phyloP scores from a whole-genome alignment of 441 rosid genomes.

The Adansonia madagascariensis region DNA sequence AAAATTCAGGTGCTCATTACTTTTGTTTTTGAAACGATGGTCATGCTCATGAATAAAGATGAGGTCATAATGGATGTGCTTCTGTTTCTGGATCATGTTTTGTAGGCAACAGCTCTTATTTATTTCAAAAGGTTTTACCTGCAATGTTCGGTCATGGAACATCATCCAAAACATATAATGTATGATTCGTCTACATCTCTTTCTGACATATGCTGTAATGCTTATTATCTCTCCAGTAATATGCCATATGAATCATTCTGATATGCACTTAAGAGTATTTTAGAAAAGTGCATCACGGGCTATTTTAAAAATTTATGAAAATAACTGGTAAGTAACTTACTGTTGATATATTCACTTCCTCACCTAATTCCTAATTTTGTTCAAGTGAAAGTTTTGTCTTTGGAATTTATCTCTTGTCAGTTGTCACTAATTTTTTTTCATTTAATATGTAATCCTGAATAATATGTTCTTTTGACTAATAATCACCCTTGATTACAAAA shows the following conservation, averaged over 20 bases:
- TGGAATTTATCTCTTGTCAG: neutral
- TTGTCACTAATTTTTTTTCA: neutral
- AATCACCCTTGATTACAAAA: neutral
- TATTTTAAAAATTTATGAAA: neutral
- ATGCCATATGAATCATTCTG: conserved; percentile 6
- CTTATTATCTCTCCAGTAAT: neutral
- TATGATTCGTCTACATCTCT: conserved; percentile 42
- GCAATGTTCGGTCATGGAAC: conserved; percentile 98
- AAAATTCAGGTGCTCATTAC: conserved; percentile 72
- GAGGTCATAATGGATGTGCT: conserved; percentile 4
- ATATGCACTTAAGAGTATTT: neutral
- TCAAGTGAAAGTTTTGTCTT: neutral
- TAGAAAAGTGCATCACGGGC: neutral
- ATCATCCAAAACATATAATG: conserved; percentile 93
- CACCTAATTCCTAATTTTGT: neutral
- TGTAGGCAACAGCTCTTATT: conserved; percentile 92
- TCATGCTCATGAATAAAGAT: neutral
- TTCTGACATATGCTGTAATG: conserved; percentile 15
- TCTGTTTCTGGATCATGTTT: conserved; percentile 28
- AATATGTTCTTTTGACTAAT: neutral
- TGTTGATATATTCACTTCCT: neutral
- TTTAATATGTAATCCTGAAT: neutral
- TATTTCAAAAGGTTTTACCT: conserved; percentile 96
- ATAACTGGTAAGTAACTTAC: neutral
- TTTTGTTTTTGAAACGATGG: conserved; percentile 11